Percentiles rank a stretch among this genome's conserved stretches.
phyloP scores from a whole-genome alignment of 2,329 filamentous ascomycete species.

The Aspergillus felis region DNA sequence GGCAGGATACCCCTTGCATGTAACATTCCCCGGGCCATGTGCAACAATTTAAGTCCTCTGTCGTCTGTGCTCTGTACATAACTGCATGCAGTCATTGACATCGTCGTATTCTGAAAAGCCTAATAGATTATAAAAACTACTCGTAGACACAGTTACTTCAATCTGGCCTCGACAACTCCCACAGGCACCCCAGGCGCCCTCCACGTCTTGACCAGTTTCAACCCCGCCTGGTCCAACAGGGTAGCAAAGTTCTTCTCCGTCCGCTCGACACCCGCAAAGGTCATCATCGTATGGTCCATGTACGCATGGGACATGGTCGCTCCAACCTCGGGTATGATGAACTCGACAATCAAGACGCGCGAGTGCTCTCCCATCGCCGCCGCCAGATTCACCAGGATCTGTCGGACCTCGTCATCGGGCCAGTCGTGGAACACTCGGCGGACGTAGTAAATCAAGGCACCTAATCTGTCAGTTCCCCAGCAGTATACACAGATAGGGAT shows the following conservation, averaged over 20 bases:
- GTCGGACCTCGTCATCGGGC: slow-evolving; percentile 9
- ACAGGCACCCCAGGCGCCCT: slow-evolving; percentile 11
- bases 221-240: slow-evolving; percentile 19
- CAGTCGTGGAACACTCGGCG: slow-evolving; percentile 32
- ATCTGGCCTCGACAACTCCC: slow-evolving; percentile 21
- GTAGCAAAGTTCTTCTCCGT: slow-evolving; percentile 22
- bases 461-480: not conserved
- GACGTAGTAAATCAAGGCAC: slow-evolving; percentile 28
- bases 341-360: slow-evolving; percentile 24
- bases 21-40: not conserved
- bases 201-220: slow-evolving; percentile 23
- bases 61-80: not conserved
- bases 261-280: slow-evolving; percentile 22
- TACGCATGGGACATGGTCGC: slow-evolving; percentile 16
- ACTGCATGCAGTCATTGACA: not conserved
- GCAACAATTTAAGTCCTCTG: not conserved
- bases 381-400: slow-evolving; percentile 20
- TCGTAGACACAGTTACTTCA: slow-evolving; percentile 7
- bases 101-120: not conserved
- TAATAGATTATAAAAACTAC: too few species aligned
- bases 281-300: slow-evolving; percentile 25
- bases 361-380: slow-evolving; percentile 18
- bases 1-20: not conserved
- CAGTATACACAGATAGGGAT: not conserved
- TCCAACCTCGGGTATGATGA: slow-evolving; percentile 20